Evolutionary conservation across 345 rosid genomes (phyloP).

Genomic region (Stellera chamaejasme): DNA sequence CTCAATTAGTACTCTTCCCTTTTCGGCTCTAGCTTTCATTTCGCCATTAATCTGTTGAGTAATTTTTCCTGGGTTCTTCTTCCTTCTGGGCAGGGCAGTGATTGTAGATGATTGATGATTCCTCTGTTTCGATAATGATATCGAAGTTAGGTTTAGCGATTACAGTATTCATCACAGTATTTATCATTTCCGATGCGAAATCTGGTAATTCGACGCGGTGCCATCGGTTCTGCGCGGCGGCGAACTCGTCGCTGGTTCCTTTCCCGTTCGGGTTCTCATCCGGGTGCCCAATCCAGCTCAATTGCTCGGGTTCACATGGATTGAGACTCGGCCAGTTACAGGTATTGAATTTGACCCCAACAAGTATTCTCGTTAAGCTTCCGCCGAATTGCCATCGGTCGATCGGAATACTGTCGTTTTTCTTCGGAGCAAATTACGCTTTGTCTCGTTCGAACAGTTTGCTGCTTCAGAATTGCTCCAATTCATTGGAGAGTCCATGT

Average conservation of each 20-base stretch:
- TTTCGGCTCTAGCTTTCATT: no score
- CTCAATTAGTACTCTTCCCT: constrained; percentile 2
- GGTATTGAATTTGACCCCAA: constrained; percentile 47
- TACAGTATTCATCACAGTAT: constrained; percentile 1
- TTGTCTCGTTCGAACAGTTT: constrained; percentile 42
- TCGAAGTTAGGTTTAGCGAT: constrained; percentile 6
- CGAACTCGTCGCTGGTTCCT: constrained; percentile 16
- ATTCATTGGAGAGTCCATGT: constrained; percentile 18
- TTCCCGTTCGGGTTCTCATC: constrained; percentile 78
- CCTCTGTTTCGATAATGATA: constrained; percentile 18
- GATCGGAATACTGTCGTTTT: constrained; percentile 15
- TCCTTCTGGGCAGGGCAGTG: background rate
- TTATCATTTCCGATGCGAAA: background rate
- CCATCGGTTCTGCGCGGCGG: constrained; percentile 26
- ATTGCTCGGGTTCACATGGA: constrained; percentile 15
- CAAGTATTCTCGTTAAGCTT: constrained; percentile 27
- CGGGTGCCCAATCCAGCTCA: constrained; percentile 36
- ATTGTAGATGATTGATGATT: constrained; percentile 16
- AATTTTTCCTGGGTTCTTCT: background rate
- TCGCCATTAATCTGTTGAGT: background rate
- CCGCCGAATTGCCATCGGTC: constrained; percentile 39
- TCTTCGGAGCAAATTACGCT: constrained; percentile 36
- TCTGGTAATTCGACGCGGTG: constrained; percentile 19
- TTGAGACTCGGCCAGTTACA: constrained; percentile 35
- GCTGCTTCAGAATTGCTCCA: constrained; percentile 43